Percentiles rank a stretch among this genome's conserved stretches.
phyloP scores from a whole-genome alignment of 441 rosid species.

The Pelargonium myrrhifolium region DNA sequence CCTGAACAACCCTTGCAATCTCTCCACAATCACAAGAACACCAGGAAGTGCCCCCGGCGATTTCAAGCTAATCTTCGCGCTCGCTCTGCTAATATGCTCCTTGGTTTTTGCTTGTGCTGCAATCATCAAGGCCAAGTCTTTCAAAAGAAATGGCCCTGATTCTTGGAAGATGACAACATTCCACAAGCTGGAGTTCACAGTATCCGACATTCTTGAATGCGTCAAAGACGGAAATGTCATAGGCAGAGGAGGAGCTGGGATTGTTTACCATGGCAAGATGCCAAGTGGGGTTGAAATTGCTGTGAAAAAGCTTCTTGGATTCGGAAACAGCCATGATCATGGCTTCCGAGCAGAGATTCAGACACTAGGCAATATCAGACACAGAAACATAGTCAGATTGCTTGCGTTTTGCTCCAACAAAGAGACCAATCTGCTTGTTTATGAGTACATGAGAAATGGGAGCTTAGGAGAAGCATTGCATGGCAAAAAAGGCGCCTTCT shows the following conservation, averaged over 20 bases:
- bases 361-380: conserved; percentile 47
- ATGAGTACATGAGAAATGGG: conserved; percentile 49
- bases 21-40: conserved; percentile 20
- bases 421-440: conserved; percentile 40
- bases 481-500: conserved; percentile 36
- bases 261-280: conserved; percentile 49
- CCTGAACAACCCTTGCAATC: conserved; percentile 42
- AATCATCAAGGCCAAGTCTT: conserved; percentile 35
- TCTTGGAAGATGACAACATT: conserved; percentile 52
- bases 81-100: conserved; percentile 41
- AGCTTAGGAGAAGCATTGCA: conserved; percentile 45
- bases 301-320: conserved; percentile 39
- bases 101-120: conserved; percentile 38
- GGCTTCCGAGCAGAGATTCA: conserved; percentile 49
- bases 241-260: conserved; percentile 49
- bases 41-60: conserved; percentile 23
- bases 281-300: conserved; percentile 45
- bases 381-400: conserved; percentile 45
- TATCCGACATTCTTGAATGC: conserved; percentile 39
- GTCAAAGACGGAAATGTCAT: conserved; percentile 49
- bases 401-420: conserved; percentile 44
- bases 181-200: conserved; percentile 40
- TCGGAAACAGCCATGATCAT: conserved; percentile 42
- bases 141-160: conserved; percentile 26
- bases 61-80: conserved; percentile 35